Conservation (phyloP, 257 asterid species). For the Leptodermis oblonga region DNA sequence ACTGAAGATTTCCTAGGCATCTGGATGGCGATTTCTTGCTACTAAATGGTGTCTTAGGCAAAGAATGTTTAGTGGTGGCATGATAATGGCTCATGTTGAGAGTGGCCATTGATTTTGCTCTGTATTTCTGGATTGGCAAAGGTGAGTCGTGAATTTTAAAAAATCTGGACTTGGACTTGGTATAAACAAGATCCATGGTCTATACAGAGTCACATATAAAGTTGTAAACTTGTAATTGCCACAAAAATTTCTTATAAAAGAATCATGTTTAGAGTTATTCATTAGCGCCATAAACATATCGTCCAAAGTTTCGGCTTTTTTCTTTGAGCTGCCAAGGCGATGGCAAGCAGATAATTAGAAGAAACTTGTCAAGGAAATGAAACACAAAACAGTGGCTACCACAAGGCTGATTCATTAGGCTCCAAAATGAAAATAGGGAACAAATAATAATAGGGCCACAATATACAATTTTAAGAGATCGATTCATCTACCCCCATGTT, state of each 20-base stretch:
- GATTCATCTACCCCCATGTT: constrained; percentile 3
- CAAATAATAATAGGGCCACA: background rate
- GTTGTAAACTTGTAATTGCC: too few species aligned
- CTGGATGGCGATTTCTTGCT: constrained; percentile 15
- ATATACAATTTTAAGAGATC: constrained; percentile 18
- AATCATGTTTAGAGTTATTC: too few species aligned
- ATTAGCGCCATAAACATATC: too few species aligned
- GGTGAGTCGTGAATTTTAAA: too few species aligned
- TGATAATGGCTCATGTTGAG: constrained; percentile 6
- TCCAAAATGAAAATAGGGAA: constrained; percentile 1
- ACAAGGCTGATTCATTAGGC: background rate
- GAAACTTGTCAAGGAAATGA: background rate
- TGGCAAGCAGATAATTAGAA: too few species aligned
- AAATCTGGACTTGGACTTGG: too few species aligned
- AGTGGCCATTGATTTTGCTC: background rate
- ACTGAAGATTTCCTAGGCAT: constrained; percentile 21
- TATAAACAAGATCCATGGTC: too few species aligned
- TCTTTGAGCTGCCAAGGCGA: background rate
- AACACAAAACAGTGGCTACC: background rate
- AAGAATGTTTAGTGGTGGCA: background rate
- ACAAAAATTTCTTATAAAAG: too few species aligned
- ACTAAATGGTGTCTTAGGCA: constrained; percentile 1
- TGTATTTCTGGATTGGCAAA: background rate
- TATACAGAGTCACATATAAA: too few species aligned
- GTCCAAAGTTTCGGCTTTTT: too few species aligned